Evolutionary conservation across 805 yeast genomes (phyloP), one percentile per base, ranked within the genome.

Genomic region (Kuraishia cidri): DNA sequence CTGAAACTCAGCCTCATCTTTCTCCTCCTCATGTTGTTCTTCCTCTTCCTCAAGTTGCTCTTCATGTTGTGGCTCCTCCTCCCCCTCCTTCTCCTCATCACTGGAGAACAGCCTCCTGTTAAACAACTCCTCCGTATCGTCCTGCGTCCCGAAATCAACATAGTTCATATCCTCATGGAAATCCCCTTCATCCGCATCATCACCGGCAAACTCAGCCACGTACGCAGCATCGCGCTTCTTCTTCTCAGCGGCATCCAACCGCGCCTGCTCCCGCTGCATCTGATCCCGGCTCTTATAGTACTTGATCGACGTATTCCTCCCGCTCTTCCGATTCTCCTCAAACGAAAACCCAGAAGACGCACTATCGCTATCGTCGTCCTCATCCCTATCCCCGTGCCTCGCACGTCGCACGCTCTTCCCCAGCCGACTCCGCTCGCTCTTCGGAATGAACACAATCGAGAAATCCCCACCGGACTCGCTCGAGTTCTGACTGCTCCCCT

Each of bases 121-220:
- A 39, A 60, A 60, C 26, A 61, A 36, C 8, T 46, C 52, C 36
- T 59, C 64, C 1, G 66, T 60, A 24, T 60, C 66, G 34, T 60
- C 66, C 21, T 45, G 48, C 14, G 39, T 53, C 7, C 47, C 51
- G 15, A 43, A 48, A 37, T 58, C 60, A 13, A 40, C 44, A 33
- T 43, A 47, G 31, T 56, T 54, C 50, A 52, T 37, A 27, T 54
- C 60, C 17, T 56, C 60, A 11, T 46, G 42, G 25, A 54, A 38
- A 20, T 53, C 54, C 14, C 43, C 39, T 15, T 39, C 41, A 6
- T 39, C 43, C 15, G 36, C 37, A 17, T 41, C 46, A 9, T 31
- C 42, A 4, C 42, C 56, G 30, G 30, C 37, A 26, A 40, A 44
- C 31, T 48, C 53, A 16, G 50, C 46, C 17, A 55, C 46, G 25